Base-by-base conservation (phyloP, 192 early-diverging fungal genomes). In the Cetraspora pellucida region DNA sequence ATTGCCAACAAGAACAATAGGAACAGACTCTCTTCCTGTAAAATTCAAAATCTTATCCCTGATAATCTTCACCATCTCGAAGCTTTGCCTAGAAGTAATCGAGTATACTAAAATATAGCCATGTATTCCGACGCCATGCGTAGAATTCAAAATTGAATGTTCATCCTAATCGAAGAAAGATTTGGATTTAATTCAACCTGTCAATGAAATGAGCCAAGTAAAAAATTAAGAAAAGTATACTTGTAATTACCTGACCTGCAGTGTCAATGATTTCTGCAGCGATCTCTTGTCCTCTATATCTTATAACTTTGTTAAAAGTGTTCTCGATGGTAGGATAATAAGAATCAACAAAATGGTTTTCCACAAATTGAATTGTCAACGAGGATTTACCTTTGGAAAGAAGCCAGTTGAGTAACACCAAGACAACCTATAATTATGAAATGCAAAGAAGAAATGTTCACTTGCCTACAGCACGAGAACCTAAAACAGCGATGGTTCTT, bases 301-400 rank as follows among this genome's bases (percentile, higher is more conserved):
- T 89, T 70, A 99, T 90, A 72, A 90, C 90, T 82, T 97, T 97
- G 21, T 87, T 94, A 81, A 95, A 92, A 27, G 93, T 93, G 78
- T 92, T 95, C 82, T 94, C 95, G 74, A 99, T 96, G 21, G 97
- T 99, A 21, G 97, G 97, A 77, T 96, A 95, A 79, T 99, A 98
- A 60, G 90, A 90, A 55, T 95, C 95, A 43, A 89, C 91, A 84
- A 95, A 98, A 65, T 95, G 93, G 76, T 93, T 91, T 66, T 96
- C 94, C 43, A 95, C 91, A 80, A 97, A 99, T 83, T 97, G 93
- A 75, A 95, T 90, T 30, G 94, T 95, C 57, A 96, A 87, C 7
- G 95, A 94, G 6, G 95, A 97, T 87, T 96, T 95, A 49, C 90
- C 90, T 88, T 68, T 17, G 25, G 13, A 45, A 50, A 74, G 25